Evolutionary conservation across 2,329 filamentous ascomycete genomes (phyloP), one percentile per base, ranked within the genome.

Genomic region (Fusarium cyanostomum): DNA sequence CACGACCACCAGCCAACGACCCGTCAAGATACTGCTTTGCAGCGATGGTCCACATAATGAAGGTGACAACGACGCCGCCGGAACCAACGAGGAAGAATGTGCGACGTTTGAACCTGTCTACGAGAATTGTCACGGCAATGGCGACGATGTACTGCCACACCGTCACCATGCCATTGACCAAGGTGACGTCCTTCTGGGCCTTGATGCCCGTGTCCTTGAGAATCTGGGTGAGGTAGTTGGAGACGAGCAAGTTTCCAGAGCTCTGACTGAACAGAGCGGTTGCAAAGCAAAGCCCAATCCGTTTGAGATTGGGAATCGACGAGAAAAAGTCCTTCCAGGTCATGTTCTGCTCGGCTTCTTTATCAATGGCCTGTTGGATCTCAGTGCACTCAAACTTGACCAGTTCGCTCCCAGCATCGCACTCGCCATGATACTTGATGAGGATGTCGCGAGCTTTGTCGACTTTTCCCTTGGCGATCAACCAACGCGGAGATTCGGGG

Each of bases 401-500:
- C 7, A 83, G 70, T 45, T 79, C 76, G 2, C 76, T 79, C 3
- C 79, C 72, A 1, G 72, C 62, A 41, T 84, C 76, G 27, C 78
- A 75, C 56, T 84, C 82, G 21, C 80, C 82, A 50, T 86, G 82
- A 35, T 83, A 84, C 52, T 83, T 83, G 64, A 80, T 75, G 1
- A 88, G 69, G 24, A 86, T 81, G 0, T 74, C 73, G 13, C 76
- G 79, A 0, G 85, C 85, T 65, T 86, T 77, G 6, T 84, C 79
- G 1, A 72, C 57, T 18, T 78, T 77, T 28, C 84, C 83, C 59
- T 84, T 79, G 31, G 80, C 79, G 38, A 87, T 78, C 26, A 87
- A 72, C 81, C 82, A 89, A 33, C 87, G 80, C 1, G 87, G 87
- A 1, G 81, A 86, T 61, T 89, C 87, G 0, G 86, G 86, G 6